phyloP scores from a whole-genome alignment of 352 stramenopile species.

The Peronospora tabacina region DNA sequence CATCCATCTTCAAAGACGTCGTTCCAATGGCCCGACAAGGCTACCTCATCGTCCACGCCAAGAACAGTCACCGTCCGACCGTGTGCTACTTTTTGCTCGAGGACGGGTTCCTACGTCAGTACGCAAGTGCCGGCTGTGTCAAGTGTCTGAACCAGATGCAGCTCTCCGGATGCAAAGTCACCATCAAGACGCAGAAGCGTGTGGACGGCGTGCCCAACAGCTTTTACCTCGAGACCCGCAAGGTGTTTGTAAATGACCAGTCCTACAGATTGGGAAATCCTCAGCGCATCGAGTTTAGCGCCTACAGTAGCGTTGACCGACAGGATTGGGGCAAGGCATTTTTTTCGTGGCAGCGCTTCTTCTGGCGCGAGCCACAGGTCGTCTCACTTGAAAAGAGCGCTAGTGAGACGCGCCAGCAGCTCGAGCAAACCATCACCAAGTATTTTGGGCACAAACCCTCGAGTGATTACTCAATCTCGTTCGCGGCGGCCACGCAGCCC shows the following conservation, averaged over 20 bases:
- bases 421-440: slow-evolving; percentile 45
- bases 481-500: slow-evolving; percentile 61
- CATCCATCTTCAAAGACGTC: slow-evolving; percentile 3
- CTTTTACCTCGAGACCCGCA: slow-evolving; percentile 78
- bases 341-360: slow-evolving; percentile 85
- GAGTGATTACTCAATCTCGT: slow-evolving; percentile 29
- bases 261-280: slow-evolving; percentile 68
- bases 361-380: slow-evolving; percentile 61
- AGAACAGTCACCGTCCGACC: slow-evolving; percentile 33
- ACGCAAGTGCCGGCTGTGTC: slow-evolving; percentile 28
- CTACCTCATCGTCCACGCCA: slow-evolving; percentile 71
- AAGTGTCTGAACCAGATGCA: slow-evolving; percentile 54
- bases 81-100: slow-evolving; percentile 75
- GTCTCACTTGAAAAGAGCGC: slow-evolving; percentile 10
- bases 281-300: slow-evolving; percentile 62
- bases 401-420: slow-evolving; percentile 27
- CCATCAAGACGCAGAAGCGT: slow-evolving; percentile 73
- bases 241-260: slow-evolving; percentile 80
- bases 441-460: slow-evolving; percentile 29
- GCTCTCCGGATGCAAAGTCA: slow-evolving; percentile 79
- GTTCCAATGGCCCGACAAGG: slow-evolving; percentile 61
- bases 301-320: slow-evolving; percentile 50
- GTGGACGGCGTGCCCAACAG: slow-evolving; percentile 56
- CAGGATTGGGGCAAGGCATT: slow-evolving; percentile 79
- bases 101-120: slow-evolving; percentile 74